These are phyloP conservation scores for Trichoderma reesei DNA, from an alignment of 495 filamentous ascomycete species.

Conservation along the genomic window DNA sequence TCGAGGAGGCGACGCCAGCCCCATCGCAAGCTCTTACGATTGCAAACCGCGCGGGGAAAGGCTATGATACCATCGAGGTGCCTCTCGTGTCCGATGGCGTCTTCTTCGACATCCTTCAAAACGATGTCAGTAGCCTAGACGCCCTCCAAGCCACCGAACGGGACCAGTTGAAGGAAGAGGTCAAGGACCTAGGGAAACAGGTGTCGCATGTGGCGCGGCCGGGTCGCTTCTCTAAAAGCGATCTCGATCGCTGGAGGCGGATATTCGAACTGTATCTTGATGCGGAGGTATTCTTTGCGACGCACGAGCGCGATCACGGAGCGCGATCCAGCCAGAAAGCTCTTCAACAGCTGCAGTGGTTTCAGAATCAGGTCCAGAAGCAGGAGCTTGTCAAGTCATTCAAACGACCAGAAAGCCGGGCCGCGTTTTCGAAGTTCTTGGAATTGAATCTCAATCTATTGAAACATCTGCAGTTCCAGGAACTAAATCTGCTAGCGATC, in stretches of 20 bases:
- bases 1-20: background rate
- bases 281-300: constrained; percentile 63
- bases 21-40: constrained; percentile 5
- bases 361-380: constrained; percentile 44
- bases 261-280: constrained; percentile 65
- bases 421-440: constrained; percentile 52
- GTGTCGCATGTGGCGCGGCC: constrained; percentile 52
- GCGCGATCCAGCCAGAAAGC: constrained; percentile 44
- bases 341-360: constrained; percentile 46
- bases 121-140: constrained; percentile 51
- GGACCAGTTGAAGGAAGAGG: constrained; percentile 40
- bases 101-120: constrained; percentile 57
- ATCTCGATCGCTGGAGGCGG: constrained; percentile 60
- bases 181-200: constrained; percentile 43
- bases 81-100: constrained; percentile 55
- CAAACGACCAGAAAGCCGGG: constrained; percentile 45
- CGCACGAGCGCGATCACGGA: constrained; percentile 48
- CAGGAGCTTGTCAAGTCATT: constrained; percentile 44
- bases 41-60: background rate
- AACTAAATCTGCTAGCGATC: constrained; percentile 59
- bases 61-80: constrained; percentile 43
- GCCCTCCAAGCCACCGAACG: constrained; percentile 49
- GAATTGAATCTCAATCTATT: constrained; percentile 54
- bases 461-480: constrained; percentile 59
- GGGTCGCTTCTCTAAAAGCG: constrained; percentile 43